Percentiles rank a stretch among this genome's conserved stretches.
These are phyloP conservation scores for Solanum sejunctum DNA, from an alignment of 257 asterid species.

Conservation along the genomic window DNA sequence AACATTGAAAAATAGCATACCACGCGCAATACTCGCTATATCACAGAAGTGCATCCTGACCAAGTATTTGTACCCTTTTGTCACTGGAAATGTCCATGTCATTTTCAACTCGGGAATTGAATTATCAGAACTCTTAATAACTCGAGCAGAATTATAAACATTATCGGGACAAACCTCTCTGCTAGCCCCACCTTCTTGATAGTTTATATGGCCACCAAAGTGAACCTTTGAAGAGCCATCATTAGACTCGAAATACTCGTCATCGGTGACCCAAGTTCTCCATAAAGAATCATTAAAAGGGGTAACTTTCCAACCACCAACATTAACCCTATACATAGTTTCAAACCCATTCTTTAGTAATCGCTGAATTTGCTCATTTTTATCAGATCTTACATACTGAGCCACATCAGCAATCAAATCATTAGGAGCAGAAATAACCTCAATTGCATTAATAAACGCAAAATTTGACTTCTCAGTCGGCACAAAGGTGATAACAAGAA, in stretches of 20 bases:
- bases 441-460: constrained; percentile 74
- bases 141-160: constrained; percentile 68
- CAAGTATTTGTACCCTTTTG: constrained; percentile 47
- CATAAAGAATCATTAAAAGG: constrained; percentile 90
- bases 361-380: constrained; percentile 40
- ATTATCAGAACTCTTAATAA: constrained; percentile 38
- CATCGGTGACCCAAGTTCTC: constrained; percentile 90
- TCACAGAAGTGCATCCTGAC: constrained; percentile 89
- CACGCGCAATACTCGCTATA: constrained; percentile 53
- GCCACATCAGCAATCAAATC: constrained; percentile 73
- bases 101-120: constrained; percentile 35
- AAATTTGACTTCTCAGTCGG: constrained; percentile 38
- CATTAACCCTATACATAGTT: constrained; percentile 63
- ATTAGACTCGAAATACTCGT: constrained; percentile 19
- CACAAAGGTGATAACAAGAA: constrained; percentile 38
- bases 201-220: constrained; percentile 58
- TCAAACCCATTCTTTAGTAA: constrained; percentile 60
- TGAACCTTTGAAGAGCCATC: constrained; percentile 23
- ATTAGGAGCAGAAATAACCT: constrained; percentile 70
- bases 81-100: constrained; percentile 57
- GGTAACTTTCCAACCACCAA: constrained; percentile 87
- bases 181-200: constrained; percentile 63
- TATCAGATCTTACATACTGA: constrained; percentile 26
- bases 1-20: constrained; percentile 66
- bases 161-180: constrained; percentile 92